Evolutionary conservation across 2,329 filamentous ascomycete genomes (phyloP).

Genomic region (Aspergillus brasiliensis): DNA sequence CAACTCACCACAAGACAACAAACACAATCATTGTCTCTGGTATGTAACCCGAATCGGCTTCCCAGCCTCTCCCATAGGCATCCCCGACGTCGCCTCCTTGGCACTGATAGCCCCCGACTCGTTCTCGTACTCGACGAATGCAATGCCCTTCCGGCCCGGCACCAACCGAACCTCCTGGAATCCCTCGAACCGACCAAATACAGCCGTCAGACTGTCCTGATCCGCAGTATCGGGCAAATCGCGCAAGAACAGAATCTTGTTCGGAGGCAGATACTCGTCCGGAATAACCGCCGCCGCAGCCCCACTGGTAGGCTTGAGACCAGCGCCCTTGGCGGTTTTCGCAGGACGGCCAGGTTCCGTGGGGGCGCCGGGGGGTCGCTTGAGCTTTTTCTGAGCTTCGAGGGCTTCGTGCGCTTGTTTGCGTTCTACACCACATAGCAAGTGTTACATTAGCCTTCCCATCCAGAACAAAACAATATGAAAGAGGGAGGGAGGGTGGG

Average conservation of each 20-base stretch:
- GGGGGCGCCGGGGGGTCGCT: constrained; percentile 58
- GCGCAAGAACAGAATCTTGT: constrained; percentile 94
- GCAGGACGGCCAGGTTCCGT: constrained; percentile 58
- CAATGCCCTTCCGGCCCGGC: constrained; percentile 82
- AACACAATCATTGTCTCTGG: constrained; percentile 71
- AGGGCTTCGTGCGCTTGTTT: constrained; percentile 82
- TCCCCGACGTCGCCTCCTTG: constrained; percentile 89
- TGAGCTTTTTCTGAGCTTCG: constrained; percentile 75
- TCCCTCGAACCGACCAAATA: constrained; percentile 89
- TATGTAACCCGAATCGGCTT: constrained; percentile 93
- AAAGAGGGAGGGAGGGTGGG: constrained; percentile 4
- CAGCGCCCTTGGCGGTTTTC: constrained; percentile 70
- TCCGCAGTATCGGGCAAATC: constrained; percentile 87
- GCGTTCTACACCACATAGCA: constrained; percentile 52
- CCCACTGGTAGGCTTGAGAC: constrained; percentile 74
- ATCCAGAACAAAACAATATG: neutral
- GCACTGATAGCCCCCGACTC: constrained; percentile 88
- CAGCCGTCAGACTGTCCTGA: constrained; percentile 72
- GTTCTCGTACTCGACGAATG: constrained; percentile 93
- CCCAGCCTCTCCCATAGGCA: constrained; percentile 72
- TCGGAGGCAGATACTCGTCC: constrained; percentile 97
- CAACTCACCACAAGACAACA: constrained; percentile 14
- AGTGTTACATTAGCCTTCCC: neutral
- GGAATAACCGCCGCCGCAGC: constrained; percentile 73
- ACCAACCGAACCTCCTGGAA: constrained; percentile 92